Conservation (phyloP, 73 alveolate species). For the Uronychia setigera region DNA sequence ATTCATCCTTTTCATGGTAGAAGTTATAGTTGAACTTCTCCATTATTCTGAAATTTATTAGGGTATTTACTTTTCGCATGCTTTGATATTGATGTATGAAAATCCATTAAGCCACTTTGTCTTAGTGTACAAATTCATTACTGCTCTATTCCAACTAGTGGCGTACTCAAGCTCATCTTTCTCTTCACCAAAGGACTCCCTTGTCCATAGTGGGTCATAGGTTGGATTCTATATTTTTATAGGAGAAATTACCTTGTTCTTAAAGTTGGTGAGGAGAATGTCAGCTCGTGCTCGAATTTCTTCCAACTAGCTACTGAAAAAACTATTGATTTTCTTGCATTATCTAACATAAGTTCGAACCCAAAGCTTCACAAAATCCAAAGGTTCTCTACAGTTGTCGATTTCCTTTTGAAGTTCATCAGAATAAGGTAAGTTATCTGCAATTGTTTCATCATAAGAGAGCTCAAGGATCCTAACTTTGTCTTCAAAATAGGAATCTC, state of each 20-base stretch:
- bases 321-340: too few species aligned
- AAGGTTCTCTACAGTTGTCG: too few species aligned
- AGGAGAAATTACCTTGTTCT: neutral
- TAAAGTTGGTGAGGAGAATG: too few species aligned
- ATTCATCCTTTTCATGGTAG: slow-evolving; percentile 24
- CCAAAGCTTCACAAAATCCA: too few species aligned
- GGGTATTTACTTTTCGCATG: slow-evolving; percentile 11
- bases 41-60: slow-evolving; percentile 1
- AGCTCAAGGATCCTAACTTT: too few species aligned
- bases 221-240: neutral
- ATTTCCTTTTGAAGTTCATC: too few species aligned
- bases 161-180: slow-evolving; percentile 54
- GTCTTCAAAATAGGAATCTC: too few species aligned
- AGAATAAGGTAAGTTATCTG: too few species aligned
- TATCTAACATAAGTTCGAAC: too few species aligned
- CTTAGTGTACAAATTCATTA: neutral
- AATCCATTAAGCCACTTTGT: slow-evolving; percentile 37
- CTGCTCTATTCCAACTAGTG: slow-evolving; percentile 54
- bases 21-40: slow-evolving; percentile 28
- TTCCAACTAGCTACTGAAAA: too few species aligned
- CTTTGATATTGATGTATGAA: slow-evolving; percentile 35
- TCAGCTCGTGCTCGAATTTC: too few species aligned
- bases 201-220: neutral
- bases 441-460: too few species aligned
- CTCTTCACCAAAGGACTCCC: neutral